Percentiles rank a stretch among this genome's conserved stretches.
Evolutionary conservation across 2,329 filamentous ascomycete genomes (phyloP).

Genomic region (Apiospora saccharicola): DNA sequence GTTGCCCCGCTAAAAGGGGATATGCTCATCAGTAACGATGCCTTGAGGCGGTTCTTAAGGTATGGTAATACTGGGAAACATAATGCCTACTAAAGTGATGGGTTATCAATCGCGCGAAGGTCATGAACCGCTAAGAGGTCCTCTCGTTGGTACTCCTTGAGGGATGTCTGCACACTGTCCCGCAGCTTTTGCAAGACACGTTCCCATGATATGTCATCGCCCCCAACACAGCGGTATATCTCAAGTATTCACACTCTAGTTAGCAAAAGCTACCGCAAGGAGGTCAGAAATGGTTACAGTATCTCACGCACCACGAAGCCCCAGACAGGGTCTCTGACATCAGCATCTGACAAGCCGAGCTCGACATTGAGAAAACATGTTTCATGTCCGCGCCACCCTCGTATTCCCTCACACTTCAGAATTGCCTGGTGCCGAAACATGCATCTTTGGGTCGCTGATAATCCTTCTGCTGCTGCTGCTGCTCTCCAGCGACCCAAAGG

Average conservation of each 20-base stretch:
- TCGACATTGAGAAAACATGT: too few relatives aligned
- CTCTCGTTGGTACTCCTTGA: background rate
- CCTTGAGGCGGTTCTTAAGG: too few relatives aligned
- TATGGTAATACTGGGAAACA: too few relatives aligned
- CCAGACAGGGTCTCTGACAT: background rate
- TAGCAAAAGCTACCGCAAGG: background rate
- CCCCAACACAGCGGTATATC: background rate
- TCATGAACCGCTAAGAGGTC: background rate
- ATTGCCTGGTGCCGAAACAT: too few relatives aligned
- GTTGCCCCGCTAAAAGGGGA: background rate
- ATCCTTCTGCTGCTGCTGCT: too few relatives aligned
- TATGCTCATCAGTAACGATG: too few relatives aligned
- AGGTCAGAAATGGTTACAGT: background rate
- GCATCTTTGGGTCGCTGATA: too few relatives aligned
- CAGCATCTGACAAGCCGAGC: too few relatives aligned
- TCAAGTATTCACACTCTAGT: background rate
- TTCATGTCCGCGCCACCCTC: too few relatives aligned
- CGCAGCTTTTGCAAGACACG: background rate
- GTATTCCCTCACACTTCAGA: too few relatives aligned
- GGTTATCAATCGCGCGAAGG: background rate
- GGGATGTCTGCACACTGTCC: background rate
- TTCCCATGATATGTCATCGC: background rate
- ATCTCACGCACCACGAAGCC: background rate
- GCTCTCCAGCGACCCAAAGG: too few relatives aligned
- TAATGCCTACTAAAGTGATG: too few relatives aligned